Evolutionary conservation across 306 rosid species (phyloP), one percentile per base, ranked within the genome.

Genomic region (Cicer pinnatifidum): DNA sequence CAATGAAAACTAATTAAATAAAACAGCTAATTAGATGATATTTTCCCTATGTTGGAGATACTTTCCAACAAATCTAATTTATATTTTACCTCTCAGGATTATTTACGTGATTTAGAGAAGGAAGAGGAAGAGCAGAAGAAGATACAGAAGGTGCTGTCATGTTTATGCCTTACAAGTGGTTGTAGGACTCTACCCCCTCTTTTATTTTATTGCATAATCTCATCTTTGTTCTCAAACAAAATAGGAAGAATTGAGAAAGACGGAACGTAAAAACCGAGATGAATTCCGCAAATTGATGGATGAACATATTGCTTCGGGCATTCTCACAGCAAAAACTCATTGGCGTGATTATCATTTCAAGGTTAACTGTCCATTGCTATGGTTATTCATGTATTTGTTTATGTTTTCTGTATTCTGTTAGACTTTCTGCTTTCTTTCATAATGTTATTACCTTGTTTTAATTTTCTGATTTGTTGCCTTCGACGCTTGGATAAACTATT

Each of bases 81-180:
- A 78, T 65, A 8, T 71, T 16, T 75, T 56, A 15, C 54, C 72
- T 72, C 67, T 43, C 85, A 93, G 98, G 97, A 89, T 69, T 87
- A 93, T 84, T 72, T 86, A 41, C 91, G 69, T 52, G 98, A 89
- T 81, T 82, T 93, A 64, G 96, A 86, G 84, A 91, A 83, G 84
- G 97, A 91, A 89, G 98, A 93, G 81, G 97, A 93, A 84, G 97
- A 91, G 84, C 93, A 88, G 78, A 86, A 86, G 85, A 93, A 87
- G 90, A 87, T 88, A 71, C 93, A 86, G 70, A 91, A 93, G 97
- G 98, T 93, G 48, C 56, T 68, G 47, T 64, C 70, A 57, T 72
- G 67, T 75, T 76, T 54, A 23, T 47, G 58, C 69, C 66, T 11
- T 79, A 35, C 57, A 60, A 44, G 67, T 48, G 43, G 28, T 74